Evolutionary conservation across 1,139 yeast genomes (phyloP).

Genomic region (Pichia norvegensis): DNA sequence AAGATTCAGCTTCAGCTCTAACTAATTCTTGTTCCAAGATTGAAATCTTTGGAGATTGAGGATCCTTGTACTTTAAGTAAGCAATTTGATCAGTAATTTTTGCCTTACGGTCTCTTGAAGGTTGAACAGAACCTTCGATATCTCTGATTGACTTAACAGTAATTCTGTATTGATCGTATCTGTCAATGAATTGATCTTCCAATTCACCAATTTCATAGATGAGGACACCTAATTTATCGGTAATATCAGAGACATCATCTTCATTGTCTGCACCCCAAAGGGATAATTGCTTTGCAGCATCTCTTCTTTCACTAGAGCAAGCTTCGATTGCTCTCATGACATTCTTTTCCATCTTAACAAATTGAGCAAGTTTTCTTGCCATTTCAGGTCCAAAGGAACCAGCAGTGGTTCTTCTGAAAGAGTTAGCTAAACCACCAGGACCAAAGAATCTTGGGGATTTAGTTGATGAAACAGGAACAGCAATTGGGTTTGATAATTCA

Average conservation of each 20-base stretch:
- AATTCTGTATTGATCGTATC: conserved; percentile 79
- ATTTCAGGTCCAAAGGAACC: conserved; percentile 74
- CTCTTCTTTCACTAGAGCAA: conserved; percentile 71
- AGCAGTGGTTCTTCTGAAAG: conserved; percentile 64
- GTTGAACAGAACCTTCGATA: conserved; percentile 82
- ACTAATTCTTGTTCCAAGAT: conserved; percentile 83
- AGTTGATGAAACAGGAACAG: conserved; percentile 59
- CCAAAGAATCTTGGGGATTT: conserved; percentile 59
- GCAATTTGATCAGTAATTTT: conserved; percentile 82
- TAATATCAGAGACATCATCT: conserved; percentile 77
- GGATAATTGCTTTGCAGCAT: conserved; percentile 76
- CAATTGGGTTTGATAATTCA: conserved; percentile 73
- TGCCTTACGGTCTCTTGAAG: conserved; percentile 79
- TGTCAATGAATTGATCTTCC: conserved; percentile 81
- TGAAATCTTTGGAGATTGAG: conserved; percentile 72
- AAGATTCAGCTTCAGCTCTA: conserved; percentile 84
- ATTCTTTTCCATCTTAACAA: conserved; percentile 76
- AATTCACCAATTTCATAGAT: conserved; percentile 78
- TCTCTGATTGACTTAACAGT: conserved; percentile 75
- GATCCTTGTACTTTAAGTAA: conserved; percentile 74
- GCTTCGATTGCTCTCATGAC: conserved; percentile 73
- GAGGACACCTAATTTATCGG: conserved; percentile 79
- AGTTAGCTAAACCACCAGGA: conserved; percentile 56
- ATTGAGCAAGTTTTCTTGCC: conserved; percentile 66
- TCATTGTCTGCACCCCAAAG: conserved; percentile 83